Evolutionary conservation across 116 monocot genomes (phyloP).

Genomic region (Posidonia oceanica): DNA sequence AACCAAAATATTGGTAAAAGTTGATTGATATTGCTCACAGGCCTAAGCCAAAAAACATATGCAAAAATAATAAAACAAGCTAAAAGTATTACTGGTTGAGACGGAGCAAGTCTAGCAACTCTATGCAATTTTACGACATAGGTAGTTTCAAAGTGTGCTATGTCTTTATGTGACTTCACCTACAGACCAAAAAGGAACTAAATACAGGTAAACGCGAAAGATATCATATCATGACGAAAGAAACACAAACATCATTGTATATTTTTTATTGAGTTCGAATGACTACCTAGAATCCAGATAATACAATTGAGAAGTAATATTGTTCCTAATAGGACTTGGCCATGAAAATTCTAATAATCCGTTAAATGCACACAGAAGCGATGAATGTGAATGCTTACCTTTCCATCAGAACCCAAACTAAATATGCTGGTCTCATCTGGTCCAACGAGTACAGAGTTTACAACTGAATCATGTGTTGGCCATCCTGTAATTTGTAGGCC

Average conservation of each 20-base stretch:
- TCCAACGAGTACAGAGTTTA: slow-evolving; percentile 84
- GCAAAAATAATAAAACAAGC: not conserved
- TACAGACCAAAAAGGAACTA: slow-evolving; percentile 15
- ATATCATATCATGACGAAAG: not conserved
- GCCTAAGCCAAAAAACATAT: too few relatives aligned
- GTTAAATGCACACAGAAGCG: not conserved
- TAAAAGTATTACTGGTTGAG: slow-evolving; percentile 55
- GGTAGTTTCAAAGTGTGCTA: slow-evolving; percentile 90
- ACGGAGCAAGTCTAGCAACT: slow-evolving; percentile 74
- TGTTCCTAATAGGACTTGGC: too few relatives aligned
- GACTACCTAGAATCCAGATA: too few relatives aligned
- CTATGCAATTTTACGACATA: slow-evolving; percentile 97
- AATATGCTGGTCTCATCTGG: slow-evolving; percentile 99
- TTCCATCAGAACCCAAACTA: slow-evolving; percentile 93
- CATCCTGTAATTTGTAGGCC: slow-evolving; percentile 96
- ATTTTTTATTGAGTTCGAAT: not conserved
- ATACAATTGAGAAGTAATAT: too few relatives aligned
- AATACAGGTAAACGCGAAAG: not conserved
- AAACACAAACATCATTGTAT: slow-evolving; percentile 74
- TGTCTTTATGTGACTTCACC: slow-evolving; percentile 82
- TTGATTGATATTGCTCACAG: not conserved
- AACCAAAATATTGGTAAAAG: too few relatives aligned
- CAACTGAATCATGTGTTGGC: slow-evolving; percentile 95
- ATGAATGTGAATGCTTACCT: slow-evolving; percentile 24
- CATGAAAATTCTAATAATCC: too few relatives aligned